Evolutionary conservation across 2,329 filamentous ascomycete genomes (phyloP).

Genomic region (Phialocephala subalpina): DNA sequence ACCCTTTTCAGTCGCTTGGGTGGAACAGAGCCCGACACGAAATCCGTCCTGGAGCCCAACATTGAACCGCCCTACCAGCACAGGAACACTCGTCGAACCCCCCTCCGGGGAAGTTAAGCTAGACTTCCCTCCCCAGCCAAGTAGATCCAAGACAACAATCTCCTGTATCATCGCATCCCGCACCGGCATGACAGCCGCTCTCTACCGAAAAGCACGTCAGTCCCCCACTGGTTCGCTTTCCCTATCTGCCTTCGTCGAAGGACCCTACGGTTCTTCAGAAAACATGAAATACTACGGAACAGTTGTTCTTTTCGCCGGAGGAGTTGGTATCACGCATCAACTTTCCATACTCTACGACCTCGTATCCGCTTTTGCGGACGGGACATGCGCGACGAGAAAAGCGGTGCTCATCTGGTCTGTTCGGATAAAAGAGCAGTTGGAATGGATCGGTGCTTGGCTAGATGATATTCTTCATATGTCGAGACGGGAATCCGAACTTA

Average conservation of each 20-base stretch:
- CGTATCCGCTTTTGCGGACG: slow-evolving; percentile 68
- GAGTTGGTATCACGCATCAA: slow-evolving; percentile 81
- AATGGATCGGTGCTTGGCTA: slow-evolving; percentile 84
- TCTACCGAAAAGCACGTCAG: slow-evolving; percentile 70
- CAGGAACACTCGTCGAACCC: neutral
- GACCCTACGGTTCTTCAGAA: slow-evolving; percentile 76
- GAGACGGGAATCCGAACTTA: slow-evolving; percentile 51
- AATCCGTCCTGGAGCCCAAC: neutral
- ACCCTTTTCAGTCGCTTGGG: slow-evolving; percentile 81
- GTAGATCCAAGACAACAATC: slow-evolving; percentile 14
- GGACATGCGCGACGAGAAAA: slow-evolving; percentile 72
- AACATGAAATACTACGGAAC: slow-evolving; percentile 77
- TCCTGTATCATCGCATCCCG: slow-evolving; percentile 49
- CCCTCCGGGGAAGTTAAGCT: slow-evolving; percentile 9
- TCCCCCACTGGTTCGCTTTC: slow-evolving; percentile 64
- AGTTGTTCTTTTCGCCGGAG: slow-evolving; percentile 78
- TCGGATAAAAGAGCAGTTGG: slow-evolving; percentile 76
- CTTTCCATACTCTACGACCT: slow-evolving; percentile 76
- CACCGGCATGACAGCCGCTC: slow-evolving; percentile 73
- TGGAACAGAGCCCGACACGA: slow-evolving; percentile 59
- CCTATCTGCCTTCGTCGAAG: slow-evolving; percentile 73
- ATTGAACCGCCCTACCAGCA: neutral
- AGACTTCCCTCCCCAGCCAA: slow-evolving; percentile 12
- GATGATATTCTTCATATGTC: slow-evolving; percentile 78
- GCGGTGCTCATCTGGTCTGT: slow-evolving; percentile 79